Conservation (phyloP, 2,329 filamentous ascomycete species). For the Onygena corvina region DNA sequence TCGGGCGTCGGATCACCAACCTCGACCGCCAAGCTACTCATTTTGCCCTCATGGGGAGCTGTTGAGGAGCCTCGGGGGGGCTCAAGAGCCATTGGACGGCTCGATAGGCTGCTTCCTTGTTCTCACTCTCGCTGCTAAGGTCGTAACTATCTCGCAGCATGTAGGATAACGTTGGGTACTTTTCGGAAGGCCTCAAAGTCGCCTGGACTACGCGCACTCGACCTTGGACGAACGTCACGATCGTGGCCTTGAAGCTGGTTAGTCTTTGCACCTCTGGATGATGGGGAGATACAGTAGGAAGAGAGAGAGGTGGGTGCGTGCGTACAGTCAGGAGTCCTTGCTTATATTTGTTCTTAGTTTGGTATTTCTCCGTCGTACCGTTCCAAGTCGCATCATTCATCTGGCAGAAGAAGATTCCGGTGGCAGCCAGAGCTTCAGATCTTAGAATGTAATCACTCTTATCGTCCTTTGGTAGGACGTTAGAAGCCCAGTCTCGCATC, state of each 20-base stretch:
- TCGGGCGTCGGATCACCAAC: not conserved
- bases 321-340: slow-evolving; percentile 11
- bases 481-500: slow-evolving; percentile 4
- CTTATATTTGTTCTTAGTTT: slow-evolving; percentile 11
- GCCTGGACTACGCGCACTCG: slow-evolving; percentile 11
- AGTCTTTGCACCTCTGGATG: not conserved
- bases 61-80: slow-evolving; percentile 7
- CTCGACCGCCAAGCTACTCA: not conserved
- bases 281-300: not conserved
- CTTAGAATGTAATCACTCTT: slow-evolving; percentile 12
- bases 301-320: not conserved
- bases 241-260: slow-evolving; percentile 9
- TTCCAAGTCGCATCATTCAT: slow-evolving; percentile 14
- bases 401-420: slow-evolving; percentile 13
- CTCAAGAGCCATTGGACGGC: slow-evolving; percentile 15
- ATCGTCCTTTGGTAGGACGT: not conserved
- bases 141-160: slow-evolving; percentile 12
- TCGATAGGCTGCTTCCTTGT: slow-evolving; percentile 10
- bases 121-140: slow-evolving; percentile 9
- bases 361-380: slow-evolving; percentile 8
- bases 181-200: slow-evolving; percentile 12
- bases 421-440: slow-evolving; percentile 11
- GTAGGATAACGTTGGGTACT: slow-evolving; percentile 8
- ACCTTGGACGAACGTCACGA: slow-evolving; percentile 11
- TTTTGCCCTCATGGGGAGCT: not conserved